Conservation (phyloP, 2,329 filamentous ascomycete genomes). For the Huntiella omanensis region DNA sequence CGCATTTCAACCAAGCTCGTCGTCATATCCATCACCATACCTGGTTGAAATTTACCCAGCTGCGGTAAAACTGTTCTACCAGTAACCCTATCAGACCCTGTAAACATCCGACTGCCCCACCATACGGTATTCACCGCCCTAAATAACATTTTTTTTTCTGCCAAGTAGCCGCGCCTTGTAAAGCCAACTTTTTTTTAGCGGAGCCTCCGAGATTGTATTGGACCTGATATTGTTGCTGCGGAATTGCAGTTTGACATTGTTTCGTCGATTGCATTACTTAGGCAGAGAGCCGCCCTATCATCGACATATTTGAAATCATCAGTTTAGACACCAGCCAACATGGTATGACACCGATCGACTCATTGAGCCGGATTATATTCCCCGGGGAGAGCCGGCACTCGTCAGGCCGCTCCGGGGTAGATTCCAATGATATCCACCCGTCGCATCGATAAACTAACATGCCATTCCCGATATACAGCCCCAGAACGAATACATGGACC, state of each 20-base stretch:
- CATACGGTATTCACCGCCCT: slow-evolving; percentile 8
- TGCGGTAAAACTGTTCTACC: slow-evolving; percentile 9
- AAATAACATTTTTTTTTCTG: slow-evolving; percentile 10
- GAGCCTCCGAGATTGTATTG: neutral
- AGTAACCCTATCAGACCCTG: neutral
- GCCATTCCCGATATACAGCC: slow-evolving; percentile 29
- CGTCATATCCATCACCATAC: too few relatives aligned
- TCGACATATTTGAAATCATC: neutral
- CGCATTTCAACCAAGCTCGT: too few relatives aligned
- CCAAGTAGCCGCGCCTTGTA: slow-evolving; percentile 3
- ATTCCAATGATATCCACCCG: neutral
- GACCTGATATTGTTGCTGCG: neutral
- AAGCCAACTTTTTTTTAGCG: slow-evolving; percentile 1
- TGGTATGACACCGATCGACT: slow-evolving; percentile 2
- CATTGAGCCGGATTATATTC: neutral
- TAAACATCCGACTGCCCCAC: slow-evolving; percentile 5
- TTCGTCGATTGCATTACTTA: neutral
- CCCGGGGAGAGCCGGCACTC: neutral
- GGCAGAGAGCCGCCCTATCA: slow-evolving; percentile 7
- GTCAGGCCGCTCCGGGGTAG: too few relatives aligned
- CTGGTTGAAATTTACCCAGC: slow-evolving; percentile 4
- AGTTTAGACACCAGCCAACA: neutral
- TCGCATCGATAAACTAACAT: slow-evolving; percentile 2
- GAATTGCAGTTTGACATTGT: neutral
- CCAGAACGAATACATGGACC: slow-evolving; percentile 52